Conservation (phyloP, 2,329 filamentous ascomycete genomes). For the Alternaria sp. region DNA sequence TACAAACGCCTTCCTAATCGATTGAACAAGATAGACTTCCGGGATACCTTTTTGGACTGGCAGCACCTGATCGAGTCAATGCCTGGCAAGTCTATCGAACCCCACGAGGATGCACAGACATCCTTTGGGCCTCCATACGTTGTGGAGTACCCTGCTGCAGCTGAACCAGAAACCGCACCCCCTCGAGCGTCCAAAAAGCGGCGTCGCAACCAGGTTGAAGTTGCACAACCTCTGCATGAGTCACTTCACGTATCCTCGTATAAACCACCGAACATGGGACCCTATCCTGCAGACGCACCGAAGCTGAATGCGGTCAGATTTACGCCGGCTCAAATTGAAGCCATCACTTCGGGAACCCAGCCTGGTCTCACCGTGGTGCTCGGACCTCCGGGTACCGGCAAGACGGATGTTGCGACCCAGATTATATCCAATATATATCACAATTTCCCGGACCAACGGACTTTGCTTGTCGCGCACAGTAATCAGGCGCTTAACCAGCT, state of each 20-base stretch:
- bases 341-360: slow-evolving; percentile 91
- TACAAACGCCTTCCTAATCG: slow-evolving; percentile 84
- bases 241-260: slow-evolving; percentile 87
- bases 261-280: slow-evolving; percentile 84
- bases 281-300: slow-evolving; percentile 84
- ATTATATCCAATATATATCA: slow-evolving; percentile 99
- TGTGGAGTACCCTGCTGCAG: slow-evolving; percentile 66
- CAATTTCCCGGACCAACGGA: slow-evolving; percentile 93
- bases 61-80: slow-evolving; percentile 90
- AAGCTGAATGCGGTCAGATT: slow-evolving; percentile 86
- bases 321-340: slow-evolving; percentile 88
- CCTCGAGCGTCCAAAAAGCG: slow-evolving; percentile 81
- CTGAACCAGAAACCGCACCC: slow-evolving; percentile 56
- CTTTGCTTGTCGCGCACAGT: slow-evolving; percentile 91
- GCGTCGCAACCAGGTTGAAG: slow-evolving; percentile 77
- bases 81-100: slow-evolving; percentile 85
- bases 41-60: slow-evolving; percentile 96
- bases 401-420: slow-evolving; percentile 98
- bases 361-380: slow-evolving; percentile 93
- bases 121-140: slow-evolving; percentile 90
- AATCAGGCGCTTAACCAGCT: slow-evolving; percentile 98
- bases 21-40: slow-evolving; percentile 82
- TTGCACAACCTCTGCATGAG: slow-evolving; percentile 62
- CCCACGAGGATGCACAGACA: slow-evolving; percentile 72
- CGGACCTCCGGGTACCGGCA: slow-evolving; percentile 94